Base-by-base conservation (phyloP, 1,284 basidiomycete genomes). In the Apiotrichum sp. region DNA sequence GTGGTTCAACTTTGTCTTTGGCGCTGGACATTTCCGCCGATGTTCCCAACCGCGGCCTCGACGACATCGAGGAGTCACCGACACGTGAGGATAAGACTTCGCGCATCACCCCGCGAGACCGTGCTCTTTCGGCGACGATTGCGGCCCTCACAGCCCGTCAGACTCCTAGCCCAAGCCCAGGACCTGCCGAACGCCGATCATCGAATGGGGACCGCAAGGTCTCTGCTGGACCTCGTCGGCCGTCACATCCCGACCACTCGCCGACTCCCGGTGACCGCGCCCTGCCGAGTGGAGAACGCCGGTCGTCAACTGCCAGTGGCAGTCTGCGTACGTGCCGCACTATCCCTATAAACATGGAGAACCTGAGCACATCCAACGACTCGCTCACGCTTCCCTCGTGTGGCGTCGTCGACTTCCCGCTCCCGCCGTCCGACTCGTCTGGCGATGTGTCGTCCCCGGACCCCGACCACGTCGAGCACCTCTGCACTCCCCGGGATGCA, bases 391-490 rank as follows among this genome's bases (percentile, higher is more conserved):
- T 59, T 22, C 34, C 46, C 1, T 32, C 38, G 14, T 38, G 39
- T 36, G 50, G 51, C 38, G 52, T 55, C 22, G 55, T 59, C 38
- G 58, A 59, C 53, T 62, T 62, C 39, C 61, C 61, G 14, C 55
- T 62, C 8, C 61, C 61, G 7, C 61, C 61, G n/a, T 57, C 61
- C n/a, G 48, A 41, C 45, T 57, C 57, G 14, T 53, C 55, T 11
- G 55, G 61, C 41, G 55, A 59, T 40, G 31, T 55, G 9, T 53
- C 53, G 16, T 59, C 57, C 14, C 57, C 56, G 6, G 61, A 62
- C 56, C 52, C 52, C 6, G 61, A 62, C 50, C 50, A 57, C 40
- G 42, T 62, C 34, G 61, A 62, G 56, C 61, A 62, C 34, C 61
- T 62, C 46, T 55, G 52, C 51, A 61, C 59, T 2, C 59, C 59